Evolutionary conservation across 106 monocot species (phyloP).

Genomic region (Dactylorhiza incarnata): DNA sequence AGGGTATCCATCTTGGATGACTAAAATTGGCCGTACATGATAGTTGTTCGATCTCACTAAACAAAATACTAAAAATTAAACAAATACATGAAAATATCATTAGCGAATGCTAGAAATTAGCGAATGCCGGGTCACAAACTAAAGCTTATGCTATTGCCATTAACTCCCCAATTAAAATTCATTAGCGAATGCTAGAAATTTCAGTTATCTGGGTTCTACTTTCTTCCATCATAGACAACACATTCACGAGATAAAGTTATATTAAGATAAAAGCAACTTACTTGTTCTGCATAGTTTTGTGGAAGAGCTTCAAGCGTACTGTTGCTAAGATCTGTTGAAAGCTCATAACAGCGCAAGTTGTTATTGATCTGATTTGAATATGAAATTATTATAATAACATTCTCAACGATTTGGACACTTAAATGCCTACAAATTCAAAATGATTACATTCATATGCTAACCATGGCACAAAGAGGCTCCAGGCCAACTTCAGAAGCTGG

Average conservation of each 20-base stretch:
- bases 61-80: no score
- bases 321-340: conserved; percentile 85
- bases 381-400: neutral
- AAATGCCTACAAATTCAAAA: neutral
- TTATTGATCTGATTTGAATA: conserved; percentile 72
- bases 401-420: neutral
- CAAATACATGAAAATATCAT: no score
- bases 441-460: conserved; percentile 18
- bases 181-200: neutral
- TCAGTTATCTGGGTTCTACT: neutral
- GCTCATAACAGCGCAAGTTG: conserved; percentile 94
- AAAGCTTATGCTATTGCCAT: neutral
- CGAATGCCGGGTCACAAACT: neutral
- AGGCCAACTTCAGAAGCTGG: conserved; percentile 88
- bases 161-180: neutral
- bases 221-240: neutral
- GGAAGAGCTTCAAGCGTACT: conserved; percentile 92
- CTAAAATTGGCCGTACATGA: no score
- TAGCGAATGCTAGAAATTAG: no score
- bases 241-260: neutral
- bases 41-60: no score
- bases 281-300: conserved; percentile 95
- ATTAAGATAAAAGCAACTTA: conserved; percentile 8
- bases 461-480: conserved; percentile 95
- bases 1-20: no score